Evolutionary conservation across 192 early-diverging fungal species (phyloP).

Genomic region (Jimgerdemannia flammicorona): DNA sequence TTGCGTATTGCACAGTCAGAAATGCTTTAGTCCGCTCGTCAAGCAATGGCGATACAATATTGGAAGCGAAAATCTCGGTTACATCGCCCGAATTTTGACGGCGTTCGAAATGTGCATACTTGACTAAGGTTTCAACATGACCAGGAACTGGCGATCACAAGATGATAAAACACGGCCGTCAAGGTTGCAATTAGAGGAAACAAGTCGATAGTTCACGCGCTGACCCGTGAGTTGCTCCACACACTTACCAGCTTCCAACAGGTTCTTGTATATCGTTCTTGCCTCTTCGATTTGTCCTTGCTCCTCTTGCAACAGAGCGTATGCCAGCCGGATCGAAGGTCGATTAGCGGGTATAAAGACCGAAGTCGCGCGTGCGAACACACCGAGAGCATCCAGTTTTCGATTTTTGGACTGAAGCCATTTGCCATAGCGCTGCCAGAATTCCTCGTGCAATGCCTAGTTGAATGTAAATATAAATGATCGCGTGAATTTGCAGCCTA

Average conservation of each 20-base stretch:
- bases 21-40: conserved; percentile 50
- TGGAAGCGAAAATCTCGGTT: conserved; percentile 35
- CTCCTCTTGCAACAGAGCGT: conserved; percentile 63
- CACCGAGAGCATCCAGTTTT: conserved; percentile 41
- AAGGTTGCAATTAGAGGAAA: too few relatives aligned
- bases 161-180: not conserved
- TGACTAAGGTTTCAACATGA: conserved; percentile 60
- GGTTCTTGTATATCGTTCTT: conserved; percentile 47
- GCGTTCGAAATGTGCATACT: conserved; percentile 63
- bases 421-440: conserved; percentile 67
- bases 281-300: conserved; percentile 50
- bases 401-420: conserved; percentile 47
- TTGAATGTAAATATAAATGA: not conserved
- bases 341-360: conserved; percentile 56
- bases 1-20: conserved; percentile 48
- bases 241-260: conserved; percentile 50
- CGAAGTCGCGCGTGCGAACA: conserved; percentile 49
- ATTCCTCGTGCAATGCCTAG: conserved; percentile 76
- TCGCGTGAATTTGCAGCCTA: too few relatives aligned
- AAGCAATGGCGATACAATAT: conserved; percentile 25
- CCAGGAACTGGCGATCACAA: conserved; percentile 47
- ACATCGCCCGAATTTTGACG: conserved; percentile 42
- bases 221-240: not conserved
- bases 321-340: conserved; percentile 50
- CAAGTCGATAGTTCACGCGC: not conserved